Conservation (phyloP, 75 land plant genomes). For the Azolla pinnata region DNA sequence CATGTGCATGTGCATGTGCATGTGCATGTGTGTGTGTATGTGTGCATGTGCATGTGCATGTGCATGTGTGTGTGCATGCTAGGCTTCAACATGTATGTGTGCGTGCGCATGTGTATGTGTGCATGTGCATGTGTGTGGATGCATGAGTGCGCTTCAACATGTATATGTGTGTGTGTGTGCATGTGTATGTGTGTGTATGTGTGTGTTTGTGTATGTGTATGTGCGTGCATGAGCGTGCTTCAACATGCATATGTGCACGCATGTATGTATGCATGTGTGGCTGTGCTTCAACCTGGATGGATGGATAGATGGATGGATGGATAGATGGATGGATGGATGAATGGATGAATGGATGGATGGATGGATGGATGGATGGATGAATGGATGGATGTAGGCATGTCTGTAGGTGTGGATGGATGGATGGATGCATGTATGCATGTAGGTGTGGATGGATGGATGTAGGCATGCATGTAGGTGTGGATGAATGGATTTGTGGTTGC, state of each 20-base stretch:
- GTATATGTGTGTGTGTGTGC: neutral
- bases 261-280: neutral
- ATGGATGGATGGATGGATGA: neutral
- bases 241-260: neutral
- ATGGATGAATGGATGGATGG: neutral
- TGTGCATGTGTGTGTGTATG: neutral
- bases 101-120: neutral
- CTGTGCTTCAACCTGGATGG: neutral
- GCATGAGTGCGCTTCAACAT: neutral
- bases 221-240: neutral
- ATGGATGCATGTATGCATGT: neutral
- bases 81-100: neutral
- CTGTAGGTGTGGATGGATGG: neutral
- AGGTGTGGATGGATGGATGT: neutral
- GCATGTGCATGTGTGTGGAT: neutral
- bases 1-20: neutral
- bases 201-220: neutral
- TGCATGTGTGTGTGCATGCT: neutral
- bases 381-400: neutral
- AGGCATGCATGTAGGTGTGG: neutral
- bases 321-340: neutral
- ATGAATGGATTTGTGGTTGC: neutral
- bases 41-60: neutral
- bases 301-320: neutral
- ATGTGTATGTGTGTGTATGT: neutral